phyloP scores from a whole-genome alignment of 2,329 filamentous ascomycete genomes.

The Penicillium glabrum region DNA sequence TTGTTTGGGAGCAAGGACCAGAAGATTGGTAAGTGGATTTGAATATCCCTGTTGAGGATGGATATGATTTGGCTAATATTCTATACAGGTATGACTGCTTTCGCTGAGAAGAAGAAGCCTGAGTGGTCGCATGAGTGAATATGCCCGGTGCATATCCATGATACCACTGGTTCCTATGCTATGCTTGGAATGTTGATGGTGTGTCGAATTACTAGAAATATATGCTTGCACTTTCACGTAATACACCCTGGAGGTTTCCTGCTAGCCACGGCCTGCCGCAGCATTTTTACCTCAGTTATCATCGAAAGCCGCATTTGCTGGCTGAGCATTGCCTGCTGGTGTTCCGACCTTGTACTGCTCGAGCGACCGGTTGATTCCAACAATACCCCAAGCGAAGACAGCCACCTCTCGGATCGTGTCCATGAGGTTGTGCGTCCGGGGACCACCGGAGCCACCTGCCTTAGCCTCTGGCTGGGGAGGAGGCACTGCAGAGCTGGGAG shows the following conservation, averaged over 20 bases:
- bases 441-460: conserved; percentile 48
- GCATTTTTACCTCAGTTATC: conserved; percentile 4
- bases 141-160: background rate
- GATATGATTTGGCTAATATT: conserved; percentile 9
- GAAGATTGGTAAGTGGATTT: conserved; percentile 71
- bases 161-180: background rate
- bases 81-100: conserved; percentile 72
- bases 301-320: conserved; percentile 8
- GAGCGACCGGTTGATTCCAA: conserved; percentile 66
- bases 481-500: background rate
- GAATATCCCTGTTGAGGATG: background rate
- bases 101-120: conserved; percentile 90
- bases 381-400: conserved; percentile 67
- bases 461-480: conserved; percentile 29
- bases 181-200: background rate
- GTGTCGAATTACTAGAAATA: background rate
- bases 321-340: conserved; percentile 55
- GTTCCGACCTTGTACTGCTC: conserved; percentile 63
- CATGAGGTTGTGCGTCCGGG: conserved; percentile 67
- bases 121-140: conserved; percentile 79
- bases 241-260: background rate
- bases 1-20: conserved; percentile 94
- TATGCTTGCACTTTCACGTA: background rate
- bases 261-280: conserved; percentile 6
- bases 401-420: conserved; percentile 78